These are phyloP conservation scores for Chrysoporthe cubensis DNA, from an alignment of 2,329 filamentous ascomycete species.

Conservation along the genomic window DNA sequence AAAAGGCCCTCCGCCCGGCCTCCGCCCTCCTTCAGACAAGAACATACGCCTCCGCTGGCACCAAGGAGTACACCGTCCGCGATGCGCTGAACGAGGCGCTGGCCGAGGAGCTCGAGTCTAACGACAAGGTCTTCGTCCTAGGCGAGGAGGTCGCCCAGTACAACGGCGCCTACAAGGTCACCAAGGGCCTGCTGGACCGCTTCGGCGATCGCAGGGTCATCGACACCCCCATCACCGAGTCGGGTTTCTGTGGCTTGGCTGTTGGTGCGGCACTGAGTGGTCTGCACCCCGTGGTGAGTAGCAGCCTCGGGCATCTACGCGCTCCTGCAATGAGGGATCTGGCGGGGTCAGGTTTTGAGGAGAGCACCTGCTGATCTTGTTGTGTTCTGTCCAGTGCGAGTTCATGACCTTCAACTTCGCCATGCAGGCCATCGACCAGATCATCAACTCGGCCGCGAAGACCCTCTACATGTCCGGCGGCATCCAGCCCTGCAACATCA, in stretches of 20 bases:
- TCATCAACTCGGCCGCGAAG: conserved; percentile 98
- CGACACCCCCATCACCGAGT: conserved; percentile 97
- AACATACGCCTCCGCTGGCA: conserved; percentile 62
- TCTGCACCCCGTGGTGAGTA: conserved; percentile 86
- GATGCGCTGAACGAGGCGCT: conserved; percentile 98
- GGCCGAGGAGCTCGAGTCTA: conserved; percentile 92
- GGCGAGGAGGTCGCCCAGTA: conserved; percentile 99
- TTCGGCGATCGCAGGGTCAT: conserved; percentile 98
- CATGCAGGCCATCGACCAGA: conserved; percentile 99
- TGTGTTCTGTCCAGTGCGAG: conserved; percentile 69
- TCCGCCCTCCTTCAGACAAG: conserved; percentile 51
- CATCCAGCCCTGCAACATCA: conserved; percentile 99
- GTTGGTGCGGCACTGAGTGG: conserved; percentile 94
- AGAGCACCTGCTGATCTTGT: neutral
- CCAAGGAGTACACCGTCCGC: conserved; percentile 94
- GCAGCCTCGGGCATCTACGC: neutral
- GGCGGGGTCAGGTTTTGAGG: neutral
- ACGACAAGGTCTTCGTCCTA: conserved; percentile 93
- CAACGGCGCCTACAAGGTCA: conserved; percentile 99
- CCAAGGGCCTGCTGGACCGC: conserved; percentile 93
- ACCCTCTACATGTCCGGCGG: conserved; percentile 99
- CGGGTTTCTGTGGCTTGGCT: conserved; percentile 90
- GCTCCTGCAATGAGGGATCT: neutral
- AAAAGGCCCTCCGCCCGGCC: conserved; percentile 23
- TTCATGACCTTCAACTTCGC: conserved; percentile 99